Conservation (phyloP, 202 grass and related monocot genomes). For the Cymbopogon flexuosus region DNA sequence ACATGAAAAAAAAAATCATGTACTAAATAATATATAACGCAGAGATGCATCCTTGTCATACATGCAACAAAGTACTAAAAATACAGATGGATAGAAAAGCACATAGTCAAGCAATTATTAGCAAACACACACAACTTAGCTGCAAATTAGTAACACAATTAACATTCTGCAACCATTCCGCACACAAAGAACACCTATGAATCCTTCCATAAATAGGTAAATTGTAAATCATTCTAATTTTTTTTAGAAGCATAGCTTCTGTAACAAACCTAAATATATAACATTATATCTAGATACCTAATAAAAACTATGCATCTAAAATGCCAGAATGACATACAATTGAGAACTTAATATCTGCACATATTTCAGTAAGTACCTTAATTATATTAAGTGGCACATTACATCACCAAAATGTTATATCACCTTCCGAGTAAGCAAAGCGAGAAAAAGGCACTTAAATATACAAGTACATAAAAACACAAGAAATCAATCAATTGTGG, state of each 20-base stretch:
- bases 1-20: neutral
- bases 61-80: neutral
- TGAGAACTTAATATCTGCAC: neutral
- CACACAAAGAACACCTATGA: neutral
- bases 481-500: too few species aligned
- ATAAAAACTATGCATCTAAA: too few species aligned
- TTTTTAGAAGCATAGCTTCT: neutral
- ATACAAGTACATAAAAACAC: neutral
- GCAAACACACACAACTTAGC: neutral
- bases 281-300: too few species aligned
- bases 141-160: neutral
- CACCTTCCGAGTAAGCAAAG: conserved; percentile 47
- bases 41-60: neutral
- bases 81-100: neutral
- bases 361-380: conserved; percentile 40
- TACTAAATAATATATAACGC: neutral
- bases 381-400: conserved; percentile 41
- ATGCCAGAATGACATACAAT: too few species aligned
- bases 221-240: neutral
- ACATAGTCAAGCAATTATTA: neutral
- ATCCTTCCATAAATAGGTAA: neutral
- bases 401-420: conserved; percentile 44
- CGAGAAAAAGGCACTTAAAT: conserved; percentile 4
- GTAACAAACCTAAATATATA: neutral
- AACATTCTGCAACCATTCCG: neutral